Conservation (phyloP, 2,329 filamentous ascomycete species). For the Colletotrichum theobromicola region DNA sequence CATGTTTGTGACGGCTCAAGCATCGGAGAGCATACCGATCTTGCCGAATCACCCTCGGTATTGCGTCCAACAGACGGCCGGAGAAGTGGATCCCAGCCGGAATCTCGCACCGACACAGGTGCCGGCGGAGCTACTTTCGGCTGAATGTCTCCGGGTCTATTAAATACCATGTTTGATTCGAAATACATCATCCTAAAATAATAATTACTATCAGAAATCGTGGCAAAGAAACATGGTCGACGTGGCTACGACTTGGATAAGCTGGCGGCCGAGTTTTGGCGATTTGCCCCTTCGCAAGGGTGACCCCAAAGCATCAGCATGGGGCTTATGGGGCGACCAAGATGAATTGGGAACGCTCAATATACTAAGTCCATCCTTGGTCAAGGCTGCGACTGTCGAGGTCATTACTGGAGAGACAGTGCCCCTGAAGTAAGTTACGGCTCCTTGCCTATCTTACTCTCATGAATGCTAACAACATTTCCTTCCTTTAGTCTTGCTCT, state of each 20-base stretch:
- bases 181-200: background rate
- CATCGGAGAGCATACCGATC: background rate
- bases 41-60: background rate
- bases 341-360: conserved; percentile 16
- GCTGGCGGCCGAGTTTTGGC: background rate
- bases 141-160: background rate
- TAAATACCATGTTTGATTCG: background rate
- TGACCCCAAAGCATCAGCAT: conserved; percentile 6
- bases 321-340: conserved; percentile 3
- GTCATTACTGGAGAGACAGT: background rate
- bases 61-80: background rate
- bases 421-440: background rate
- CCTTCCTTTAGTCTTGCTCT: background rate
- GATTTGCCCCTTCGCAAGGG: background rate
- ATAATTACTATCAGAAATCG: background rate
- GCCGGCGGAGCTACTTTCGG: background rate
- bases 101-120: background rate
- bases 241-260: background rate
- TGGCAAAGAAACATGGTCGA: background rate
- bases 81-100: background rate
- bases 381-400: background rate
- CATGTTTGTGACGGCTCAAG: background rate
- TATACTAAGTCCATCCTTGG: background rate
- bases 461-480: background rate
- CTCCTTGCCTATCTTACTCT: background rate